Evolutionary conservation across 202 grass and related monocot species (phyloP), one percentile per base, ranked within the genome.

Genomic region (Bolboschoenoplectus hybrid): DNA sequence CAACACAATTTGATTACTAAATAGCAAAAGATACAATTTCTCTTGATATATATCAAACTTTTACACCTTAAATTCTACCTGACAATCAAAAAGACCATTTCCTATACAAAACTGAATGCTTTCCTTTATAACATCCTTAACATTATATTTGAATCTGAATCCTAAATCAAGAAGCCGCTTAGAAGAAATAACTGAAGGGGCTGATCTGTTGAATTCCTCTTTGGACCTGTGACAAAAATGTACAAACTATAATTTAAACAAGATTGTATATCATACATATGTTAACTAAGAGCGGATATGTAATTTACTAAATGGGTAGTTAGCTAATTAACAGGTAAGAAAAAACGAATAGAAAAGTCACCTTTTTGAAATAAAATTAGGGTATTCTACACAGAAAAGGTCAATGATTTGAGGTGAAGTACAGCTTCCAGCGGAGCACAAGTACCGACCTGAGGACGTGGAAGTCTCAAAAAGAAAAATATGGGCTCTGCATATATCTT

Each of bases 401-500:
- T 74, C 39, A 12, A 85, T 81, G 43, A 95, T 55, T 17, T 87
- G 50, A 34, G 88, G 46, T 82, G 80, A 85, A 16, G 74, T 1
- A 81, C 81, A 86, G 75, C 91, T 88, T 19, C 85, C 91, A 0
- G n/a, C 81, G 7, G 75, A 88, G 85, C 89, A 97, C 2, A 95
- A 61, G 80, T 93, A 93, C 17, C 89, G 86, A 9, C 91, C 92
- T 35, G 92, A 49, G 1, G 95, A 87, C 7, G 2, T 36, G 8
- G 74, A 35, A 46, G 80, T 77, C 63, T 92, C 92, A 83, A 87
- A 85, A 0, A 94, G 88, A 70, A 93, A 92, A 9, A 95, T 88
- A 63, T 97, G 95, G 26, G 95, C 95, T 80, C 90, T 88, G 83
- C 95, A 95, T 2, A 87, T 87, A 82, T 97, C 95, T 86, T 97